Conservation (phyloP, 768 basidiomycete species). For the Termitomyces sp. region DNA sequence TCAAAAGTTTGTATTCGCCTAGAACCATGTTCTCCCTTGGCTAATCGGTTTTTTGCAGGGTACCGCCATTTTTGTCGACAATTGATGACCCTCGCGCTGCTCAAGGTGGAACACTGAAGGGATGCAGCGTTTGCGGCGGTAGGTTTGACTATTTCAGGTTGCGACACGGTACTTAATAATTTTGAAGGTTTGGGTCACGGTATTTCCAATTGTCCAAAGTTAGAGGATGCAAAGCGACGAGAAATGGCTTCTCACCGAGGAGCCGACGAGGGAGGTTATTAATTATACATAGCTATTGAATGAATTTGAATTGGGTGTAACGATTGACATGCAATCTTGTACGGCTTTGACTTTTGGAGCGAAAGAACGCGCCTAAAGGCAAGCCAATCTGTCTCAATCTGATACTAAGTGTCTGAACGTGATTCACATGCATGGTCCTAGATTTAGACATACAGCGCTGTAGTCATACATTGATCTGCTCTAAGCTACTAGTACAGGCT, state of each 20-base stretch:
- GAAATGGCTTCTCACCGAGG: conserved; percentile 86
- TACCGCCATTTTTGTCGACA: conserved; percentile 86
- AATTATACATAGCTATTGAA: background rate
- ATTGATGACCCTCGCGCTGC: conserved; percentile 88
- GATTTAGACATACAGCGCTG: no score
- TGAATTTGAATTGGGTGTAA: background rate
- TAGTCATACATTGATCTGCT: no score
- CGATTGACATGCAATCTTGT: background rate
- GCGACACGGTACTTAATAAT: conserved; percentile 1
- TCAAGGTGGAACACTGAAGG: conserved; percentile 74
- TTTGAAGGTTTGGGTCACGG: conserved; percentile 82
- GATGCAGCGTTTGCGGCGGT: conserved; percentile 97
- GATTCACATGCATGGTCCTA: no score
- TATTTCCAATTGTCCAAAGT: conserved; percentile 93
- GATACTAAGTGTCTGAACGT: no score
- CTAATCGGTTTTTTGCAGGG: conserved; percentile 43
- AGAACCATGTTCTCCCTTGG: background rate
- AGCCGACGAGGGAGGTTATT: conserved; percentile 54
- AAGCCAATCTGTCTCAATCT: no score
- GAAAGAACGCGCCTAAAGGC: no score
- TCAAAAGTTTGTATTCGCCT: conserved; percentile 69
- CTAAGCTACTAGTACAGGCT: no score
- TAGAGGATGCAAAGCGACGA: conserved; percentile 89
- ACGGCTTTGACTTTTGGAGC: no score
- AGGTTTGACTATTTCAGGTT: conserved; percentile 15